Evolutionary conservation across 371 early-diverging fungal genomes (phyloP), one percentile per base, ranked within the genome.

Genomic region (Mortierella sp.): DNA sequence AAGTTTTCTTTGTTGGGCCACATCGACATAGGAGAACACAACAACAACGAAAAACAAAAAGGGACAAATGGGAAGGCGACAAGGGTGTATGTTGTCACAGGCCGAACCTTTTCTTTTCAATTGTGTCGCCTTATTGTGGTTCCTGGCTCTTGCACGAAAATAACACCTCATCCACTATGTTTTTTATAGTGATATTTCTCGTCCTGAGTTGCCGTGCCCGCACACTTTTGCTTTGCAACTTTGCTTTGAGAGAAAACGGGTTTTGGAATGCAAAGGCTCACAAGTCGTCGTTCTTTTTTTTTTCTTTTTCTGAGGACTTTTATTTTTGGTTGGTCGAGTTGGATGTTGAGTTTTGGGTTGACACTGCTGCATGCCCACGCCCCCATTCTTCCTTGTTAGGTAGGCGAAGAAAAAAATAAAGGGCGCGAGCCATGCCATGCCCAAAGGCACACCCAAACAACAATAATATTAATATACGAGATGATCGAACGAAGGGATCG

Each of bases 141-240:
- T 79, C 75, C 75, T 79, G 75, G 80, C 80, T 75, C 74, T 79
- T 79, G 80, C 80, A 74, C 79, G 68, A 55, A 54, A 24, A 75
- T 31, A 31, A 52, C 55, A 68, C 42, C 55, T 55, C 55, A 55
- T 6, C 55, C n/a, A 16, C 50, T 50, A 11, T 50, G 16, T 50
- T 34, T 63, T 63, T 34, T 60, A 14, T 5, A 28, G 2, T 28
- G 26, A 4, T 28, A 11, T n/a, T 6, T 28, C 14, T 2, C 34
- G 16, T 13, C 16, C 5, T 63, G 63, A 19, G 19, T 24, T 68
- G 42, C 42, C 16, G 68, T 42, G 68, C 68, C 68, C 24, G 68
- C 68, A 38, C 68, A 68, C 68, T 42, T 68, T 42, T 42, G 68
- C 44, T 13, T 38, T 38, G 42, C 50, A 50, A 50, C 16, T 16